phyloP scores from a whole-genome alignment of 106 monocot species.

The Platanthera guangdongensis region DNA sequence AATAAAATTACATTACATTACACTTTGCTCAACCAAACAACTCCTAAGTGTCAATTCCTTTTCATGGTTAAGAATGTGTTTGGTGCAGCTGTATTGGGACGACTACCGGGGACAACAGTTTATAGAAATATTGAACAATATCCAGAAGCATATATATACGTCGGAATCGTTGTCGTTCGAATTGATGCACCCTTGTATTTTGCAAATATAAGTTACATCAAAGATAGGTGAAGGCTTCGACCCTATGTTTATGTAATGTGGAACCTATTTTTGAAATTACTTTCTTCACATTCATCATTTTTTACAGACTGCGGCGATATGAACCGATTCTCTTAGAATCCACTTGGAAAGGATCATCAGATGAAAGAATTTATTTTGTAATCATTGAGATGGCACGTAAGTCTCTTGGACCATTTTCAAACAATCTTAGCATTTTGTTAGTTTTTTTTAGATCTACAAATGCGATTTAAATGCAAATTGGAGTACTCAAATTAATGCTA shows the following conservation, averaged over 20 bases:
- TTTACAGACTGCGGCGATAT: constrained; percentile 78
- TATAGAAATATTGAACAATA: constrained; percentile 87
- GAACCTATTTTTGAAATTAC: neutral
- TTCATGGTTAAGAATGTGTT: neutral
- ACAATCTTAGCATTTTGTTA: neutral
- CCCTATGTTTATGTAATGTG: neutral
- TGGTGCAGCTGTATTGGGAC: constrained; percentile 77
- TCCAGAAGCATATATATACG: constrained; percentile 93
- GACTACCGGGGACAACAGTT: constrained; percentile 94
- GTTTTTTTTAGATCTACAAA: neutral
- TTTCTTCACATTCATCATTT: neutral
- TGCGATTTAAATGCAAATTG: neutral
- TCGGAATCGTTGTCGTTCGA: constrained; percentile 87
- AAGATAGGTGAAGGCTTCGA: constrained; percentile 61
- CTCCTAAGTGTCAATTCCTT: neutral
- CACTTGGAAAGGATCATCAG: constrained; percentile 57
- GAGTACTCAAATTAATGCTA: neutral
- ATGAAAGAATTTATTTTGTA: constrained; percentile 76
- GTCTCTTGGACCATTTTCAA: constrained; percentile 12
- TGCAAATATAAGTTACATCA: constrained; percentile 96
- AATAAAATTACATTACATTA: neutral
- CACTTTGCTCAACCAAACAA: too few species aligned
- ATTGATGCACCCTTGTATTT: constrained; percentile 96
- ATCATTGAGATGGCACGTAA: constrained; percentile 98
- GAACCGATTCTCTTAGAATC: constrained; percentile 53